Percentiles rank a stretch among this genome's conserved stretches.
These are phyloP conservation scores for Vanrija pseudolonga DNA, from an alignment of 1,284 basidiomycete species.

Conservation along the genomic window DNA sequence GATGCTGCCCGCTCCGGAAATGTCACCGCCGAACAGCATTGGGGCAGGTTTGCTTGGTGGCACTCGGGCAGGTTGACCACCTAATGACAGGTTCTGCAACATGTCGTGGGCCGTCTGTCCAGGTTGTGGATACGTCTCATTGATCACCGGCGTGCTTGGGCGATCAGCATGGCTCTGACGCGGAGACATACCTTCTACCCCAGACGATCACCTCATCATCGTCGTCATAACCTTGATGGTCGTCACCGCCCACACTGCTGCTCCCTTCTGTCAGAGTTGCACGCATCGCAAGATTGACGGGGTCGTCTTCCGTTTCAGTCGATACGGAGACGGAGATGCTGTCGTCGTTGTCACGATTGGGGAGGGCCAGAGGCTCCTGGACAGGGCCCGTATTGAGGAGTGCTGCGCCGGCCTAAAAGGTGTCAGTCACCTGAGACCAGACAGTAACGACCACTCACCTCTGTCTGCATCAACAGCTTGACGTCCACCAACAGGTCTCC, in stretches of 20 bases:
- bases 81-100: slow-evolving; percentile 23
- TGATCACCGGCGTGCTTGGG: slow-evolving; percentile 5
- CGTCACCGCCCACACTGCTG: slow-evolving; percentile 52
- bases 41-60: slow-evolving; percentile 3
- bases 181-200: slow-evolving; percentile 19
- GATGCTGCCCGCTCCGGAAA: slow-evolving; percentile 21
- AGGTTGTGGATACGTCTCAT: background rate
- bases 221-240: slow-evolving; percentile 25
- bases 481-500: slow-evolving; percentile 78
- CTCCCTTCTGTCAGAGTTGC: slow-evolving; percentile 55
- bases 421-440: slow-evolving; percentile 19
- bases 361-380: too few species aligned
- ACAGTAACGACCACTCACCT: slow-evolving; percentile 27
- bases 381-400: slow-evolving; percentile 1
- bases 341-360: slow-evolving; percentile 24
- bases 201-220: slow-evolving; percentile 42
- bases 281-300: slow-evolving; percentile 71
- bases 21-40: slow-evolving; percentile 25
- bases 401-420: slow-evolving; percentile 1
- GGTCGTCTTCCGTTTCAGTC: slow-evolving; percentile 73
- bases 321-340: slow-evolving; percentile 63
- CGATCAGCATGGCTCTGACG: background rate
- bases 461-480: slow-evolving; percentile 44
- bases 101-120: slow-evolving; percentile 23
- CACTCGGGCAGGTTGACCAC: background rate